Base-by-base conservation (phyloP, 2,329 filamentous ascomycete species). In the Drechslerella stenobrocha region DNA sequence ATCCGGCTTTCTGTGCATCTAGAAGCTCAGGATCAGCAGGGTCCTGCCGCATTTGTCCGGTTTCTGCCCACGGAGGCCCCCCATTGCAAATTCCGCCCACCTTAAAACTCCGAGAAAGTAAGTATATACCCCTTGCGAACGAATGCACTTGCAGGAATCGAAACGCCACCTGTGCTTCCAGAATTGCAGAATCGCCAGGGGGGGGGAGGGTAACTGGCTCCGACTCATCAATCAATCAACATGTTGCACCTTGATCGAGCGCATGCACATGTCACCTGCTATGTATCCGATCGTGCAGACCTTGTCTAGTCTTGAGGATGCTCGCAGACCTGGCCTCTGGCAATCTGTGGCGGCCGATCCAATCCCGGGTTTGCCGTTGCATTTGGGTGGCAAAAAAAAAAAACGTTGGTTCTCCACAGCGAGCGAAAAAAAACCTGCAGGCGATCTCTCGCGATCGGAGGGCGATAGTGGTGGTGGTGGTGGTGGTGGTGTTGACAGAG, bases 101-200 rank as follows among this genome's bases (percentile, higher is more conserved):
- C 23, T 60, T 34, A 28, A 60, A 67, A 55, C 63, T 67, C 63
- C 63, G 63, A 67, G 34, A 24, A 8, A 48, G 5, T 11, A 5
- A 5, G 28, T 30, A 11, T 30, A 30, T 30, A n/a, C 40, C 6
- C 28, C 34, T 15, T 8, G 26, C 26, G 9, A 15, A 18, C 11
- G 26, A 8, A 8, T 23, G 47, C 20, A 15, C 34, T 42, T 59
- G 48, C 48, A 51, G 55, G 52, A 56, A 8, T 13, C 50, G 28
- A 60, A 67, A 60, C 63, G 63, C 63, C 63, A 67, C 63, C 24
- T 45, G 11, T 42, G 37, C 13, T 18, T 42, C 22, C 28, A 37
- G n/a, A n/a, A n/a, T n/a, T n/a, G n/a, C n/a, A 55, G 37, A 56
- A 34, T 13, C 44, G 48, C 63, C 51, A 67, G 47, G 63, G 28